These are phyloP conservation scores for Vanrija sp. DNA, from an alignment of 1,284 basidiomycete genomes.

Conservation along the genomic window DNA sequence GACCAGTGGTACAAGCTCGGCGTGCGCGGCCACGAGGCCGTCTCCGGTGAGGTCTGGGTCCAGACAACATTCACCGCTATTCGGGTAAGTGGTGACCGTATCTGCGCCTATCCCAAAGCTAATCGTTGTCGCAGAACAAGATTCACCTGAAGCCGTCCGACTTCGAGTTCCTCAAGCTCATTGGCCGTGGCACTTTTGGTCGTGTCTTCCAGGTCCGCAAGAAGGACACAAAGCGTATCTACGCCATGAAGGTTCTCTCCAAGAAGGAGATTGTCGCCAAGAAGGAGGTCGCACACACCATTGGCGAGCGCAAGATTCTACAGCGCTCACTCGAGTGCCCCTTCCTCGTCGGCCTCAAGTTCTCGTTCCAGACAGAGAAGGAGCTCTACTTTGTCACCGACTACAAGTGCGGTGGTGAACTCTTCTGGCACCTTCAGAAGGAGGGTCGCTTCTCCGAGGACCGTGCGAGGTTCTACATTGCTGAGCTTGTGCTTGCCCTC, in stretches of 20 bases:
- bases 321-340: conserved; percentile 91
- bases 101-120: background rate
- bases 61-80: conserved; percentile 90
- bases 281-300: conserved; percentile 99
- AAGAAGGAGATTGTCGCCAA: conserved; percentile 99
- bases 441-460: conserved; percentile 92
- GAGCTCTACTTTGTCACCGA: conserved; percentile 98
- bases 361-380: conserved; percentile 93
- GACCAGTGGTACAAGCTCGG: conserved; percentile 92
- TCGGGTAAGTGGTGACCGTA: conserved; percentile 60
- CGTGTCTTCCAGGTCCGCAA: conserved; percentile 99
- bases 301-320: conserved; percentile 98
- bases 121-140: conserved; percentile 58
- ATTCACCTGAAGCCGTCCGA: conserved; percentile 80
- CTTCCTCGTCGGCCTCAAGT: conserved; percentile 98
- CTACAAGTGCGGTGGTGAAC: conserved; percentile 97
- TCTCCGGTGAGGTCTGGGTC: conserved; percentile 89
- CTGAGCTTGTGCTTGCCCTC: conserved; percentile 86
- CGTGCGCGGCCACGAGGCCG: conserved; percentile 71
- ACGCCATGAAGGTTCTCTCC: conserved; percentile 98
- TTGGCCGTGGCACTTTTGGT: conserved; percentile 98
- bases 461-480: conserved; percentile 89
- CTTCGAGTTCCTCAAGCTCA: conserved; percentile 98
- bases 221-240: conserved; percentile 95
- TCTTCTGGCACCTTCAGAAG: conserved; percentile 96